Percentiles rank a stretch among this genome's conserved stretches.
Evolutionary conservation across 495 filamentous ascomycete species (phyloP).

Genomic region (Podospora conica): DNA sequence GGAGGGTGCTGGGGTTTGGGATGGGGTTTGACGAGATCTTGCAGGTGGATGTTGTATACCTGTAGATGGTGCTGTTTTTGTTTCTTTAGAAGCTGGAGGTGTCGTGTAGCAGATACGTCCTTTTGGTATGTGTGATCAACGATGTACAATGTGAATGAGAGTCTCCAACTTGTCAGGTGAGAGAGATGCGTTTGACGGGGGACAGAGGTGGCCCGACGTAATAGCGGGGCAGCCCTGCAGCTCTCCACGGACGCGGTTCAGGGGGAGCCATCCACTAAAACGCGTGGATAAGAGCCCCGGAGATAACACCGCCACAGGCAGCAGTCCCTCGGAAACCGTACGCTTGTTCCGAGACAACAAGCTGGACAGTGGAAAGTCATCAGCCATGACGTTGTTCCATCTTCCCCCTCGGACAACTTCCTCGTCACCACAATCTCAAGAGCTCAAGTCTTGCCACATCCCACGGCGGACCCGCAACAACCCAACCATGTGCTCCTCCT

Average conservation of each 20-base stretch:
- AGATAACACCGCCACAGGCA: constrained; percentile 10
- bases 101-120: too few species aligned
- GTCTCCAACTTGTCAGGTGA: neutral
- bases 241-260: neutral
- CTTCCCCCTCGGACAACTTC: neutral
- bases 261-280: neutral
- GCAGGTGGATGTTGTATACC: too few species aligned
- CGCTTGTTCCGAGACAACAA: neutral
- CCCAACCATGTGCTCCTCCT: neutral
- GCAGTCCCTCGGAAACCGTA: constrained; percentile 4
- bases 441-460: neutral
- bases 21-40: too few species aligned
- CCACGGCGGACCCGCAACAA: neutral
- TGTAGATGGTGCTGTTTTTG: too few species aligned
- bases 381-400: neutral
- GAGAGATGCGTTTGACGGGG: neutral
- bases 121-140: too few species aligned
- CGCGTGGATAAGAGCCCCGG: constrained; percentile 5
- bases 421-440: neutral
- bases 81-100: too few species aligned
- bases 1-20: neutral
- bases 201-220: neutral
- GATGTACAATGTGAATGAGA: neutral
- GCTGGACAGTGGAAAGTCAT: too few species aligned
- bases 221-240: neutral